phyloP scores from a whole-genome alignment of 2,329 filamentous ascomycete species.

The Ascocoryne sarcoides region DNA sequence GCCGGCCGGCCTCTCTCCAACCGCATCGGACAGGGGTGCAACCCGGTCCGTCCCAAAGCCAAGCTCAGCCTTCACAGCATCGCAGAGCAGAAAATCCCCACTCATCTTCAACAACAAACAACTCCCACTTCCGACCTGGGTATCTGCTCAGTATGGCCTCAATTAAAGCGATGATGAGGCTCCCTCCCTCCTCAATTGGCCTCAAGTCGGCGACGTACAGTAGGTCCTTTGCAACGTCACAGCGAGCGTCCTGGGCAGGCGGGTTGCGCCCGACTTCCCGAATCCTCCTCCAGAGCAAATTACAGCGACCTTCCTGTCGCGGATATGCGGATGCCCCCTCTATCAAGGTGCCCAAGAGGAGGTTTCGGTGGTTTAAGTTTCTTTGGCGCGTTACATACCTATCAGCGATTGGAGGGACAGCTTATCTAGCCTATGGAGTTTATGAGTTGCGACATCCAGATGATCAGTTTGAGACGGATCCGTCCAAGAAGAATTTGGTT shows the following conservation, averaged over 20 bases:
- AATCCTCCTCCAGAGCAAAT: constrained; percentile 17
- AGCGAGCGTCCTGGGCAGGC: constrained; percentile 16
- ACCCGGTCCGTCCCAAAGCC: neutral
- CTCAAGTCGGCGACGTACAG: constrained; percentile 19
- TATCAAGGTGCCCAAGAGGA: constrained; percentile 40
- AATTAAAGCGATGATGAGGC: constrained; percentile 26
- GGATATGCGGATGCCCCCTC: constrained; percentile 37
- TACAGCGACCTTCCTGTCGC: constrained; percentile 35
- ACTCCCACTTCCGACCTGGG: constrained; percentile 7
- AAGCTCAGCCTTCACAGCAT: neutral
- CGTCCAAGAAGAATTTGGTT: constrained; percentile 92
- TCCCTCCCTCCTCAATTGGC: constrained; percentile 25
- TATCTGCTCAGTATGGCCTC: constrained; percentile 25
- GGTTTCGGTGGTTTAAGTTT: constrained; percentile 67
- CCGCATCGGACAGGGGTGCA: too few species aligned
- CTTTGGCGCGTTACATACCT: constrained; percentile 77
- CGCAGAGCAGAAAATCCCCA: neutral
- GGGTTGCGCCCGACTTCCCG: constrained; percentile 21
- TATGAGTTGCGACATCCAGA: constrained; percentile 74
- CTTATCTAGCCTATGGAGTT: constrained; percentile 70
- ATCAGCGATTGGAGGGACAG: constrained; percentile 58
- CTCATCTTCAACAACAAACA: neutral
- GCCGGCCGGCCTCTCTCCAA: too few species aligned
- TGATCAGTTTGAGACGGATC: constrained; percentile 71
- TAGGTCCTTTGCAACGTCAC: constrained; percentile 23